Base-by-base conservation (phyloP, 345 rosid genomes). In the Geranium rotundifolium region DNA sequence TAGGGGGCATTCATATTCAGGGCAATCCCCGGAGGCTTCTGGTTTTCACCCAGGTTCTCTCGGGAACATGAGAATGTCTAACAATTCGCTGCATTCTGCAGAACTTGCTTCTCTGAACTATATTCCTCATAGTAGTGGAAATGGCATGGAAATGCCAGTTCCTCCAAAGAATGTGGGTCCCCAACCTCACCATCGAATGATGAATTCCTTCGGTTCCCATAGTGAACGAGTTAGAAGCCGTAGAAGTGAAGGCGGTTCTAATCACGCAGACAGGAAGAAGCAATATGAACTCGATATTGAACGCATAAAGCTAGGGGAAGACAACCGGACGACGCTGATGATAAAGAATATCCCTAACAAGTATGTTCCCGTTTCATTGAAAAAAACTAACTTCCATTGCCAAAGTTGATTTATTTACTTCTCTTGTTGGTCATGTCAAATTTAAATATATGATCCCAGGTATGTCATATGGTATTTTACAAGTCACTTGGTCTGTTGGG, bases 341-440 rank as follows among this genome's bases (percentile, higher is more conserved):
- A 83, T 93, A 72, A 93, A 90, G 77, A 93, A 93, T 66, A 90
- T 93, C 73, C 99, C 92, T 31, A 86, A 86, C 81, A 86, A 86
- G 89, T 86, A 82, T 5, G 80, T 64, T 58, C 2, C 12, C 65
- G 34, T 31, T 7, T 29, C 39, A 30, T 56, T 70, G 54, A 14
- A 49, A n/a, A 50, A 46, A 27, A 66, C 57, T 23, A 23, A 23
- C 41, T 34, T 34, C 41, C 41, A 34, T 34, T 4, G 41, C 10
- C 41, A 34, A 34, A 34, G 10, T 23, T 23, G 27, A 2, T 23
- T 23, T 23, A 23, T 23, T 23, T 23, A 23, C 27, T 23, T 23
- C 27, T 23, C 27, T n/a, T n/a, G n/a, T 23, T 23, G 27, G 27
- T 23, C 27, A 23, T 23, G 27, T 34, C 41, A 23, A 23, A 23